Conservation (phyloP, 805 yeast species). For the Yamadazyma laniorum region DNA sequence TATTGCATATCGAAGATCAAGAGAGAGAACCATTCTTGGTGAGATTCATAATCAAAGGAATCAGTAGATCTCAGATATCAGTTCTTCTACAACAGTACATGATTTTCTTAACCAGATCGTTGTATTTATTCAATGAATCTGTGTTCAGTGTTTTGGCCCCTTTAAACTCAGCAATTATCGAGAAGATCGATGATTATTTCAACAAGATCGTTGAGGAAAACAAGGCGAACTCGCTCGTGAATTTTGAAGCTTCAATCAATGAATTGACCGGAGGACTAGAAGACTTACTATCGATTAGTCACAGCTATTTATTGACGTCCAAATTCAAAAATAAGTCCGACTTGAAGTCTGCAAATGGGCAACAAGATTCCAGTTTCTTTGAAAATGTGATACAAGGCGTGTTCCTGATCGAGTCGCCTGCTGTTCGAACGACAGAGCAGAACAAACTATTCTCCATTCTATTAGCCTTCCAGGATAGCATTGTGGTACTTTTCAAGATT, state of each 20-base stretch:
- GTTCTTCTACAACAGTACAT: slow-evolving; percentile 48
- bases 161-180: slow-evolving; percentile 50
- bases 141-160: slow-evolving; percentile 56
- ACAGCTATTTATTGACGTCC: slow-evolving; percentile 48
- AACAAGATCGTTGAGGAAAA: slow-evolving; percentile 19
- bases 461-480: slow-evolving; percentile 62
- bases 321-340: slow-evolving; percentile 19
- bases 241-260: slow-evolving; percentile 44
- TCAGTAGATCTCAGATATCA: slow-evolving; percentile 44
- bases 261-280: slow-evolving; percentile 59
- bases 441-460: slow-evolving; percentile 56
- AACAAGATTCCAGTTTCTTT: slow-evolving; percentile 45
- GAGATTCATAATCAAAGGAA: slow-evolving; percentile 49
- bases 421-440: slow-evolving; percentile 47
- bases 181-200: slow-evolving; percentile 36
- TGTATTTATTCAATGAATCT: slow-evolving; percentile 49
- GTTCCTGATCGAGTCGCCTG: slow-evolving; percentile 67
- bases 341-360: slow-evolving; percentile 6
- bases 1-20: slow-evolving; percentile 30
- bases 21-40: slow-evolving; percentile 33
- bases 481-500: slow-evolving; percentile 52
- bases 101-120: slow-evolving; percentile 48
- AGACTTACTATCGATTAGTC: slow-evolving; percentile 58
- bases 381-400: slow-evolving; percentile 77
- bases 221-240: slow-evolving; percentile 16